These are phyloP conservation scores for Cajanus cajan DNA, from an alignment of 306 rosid genomes.

Conservation along the genomic window DNA sequence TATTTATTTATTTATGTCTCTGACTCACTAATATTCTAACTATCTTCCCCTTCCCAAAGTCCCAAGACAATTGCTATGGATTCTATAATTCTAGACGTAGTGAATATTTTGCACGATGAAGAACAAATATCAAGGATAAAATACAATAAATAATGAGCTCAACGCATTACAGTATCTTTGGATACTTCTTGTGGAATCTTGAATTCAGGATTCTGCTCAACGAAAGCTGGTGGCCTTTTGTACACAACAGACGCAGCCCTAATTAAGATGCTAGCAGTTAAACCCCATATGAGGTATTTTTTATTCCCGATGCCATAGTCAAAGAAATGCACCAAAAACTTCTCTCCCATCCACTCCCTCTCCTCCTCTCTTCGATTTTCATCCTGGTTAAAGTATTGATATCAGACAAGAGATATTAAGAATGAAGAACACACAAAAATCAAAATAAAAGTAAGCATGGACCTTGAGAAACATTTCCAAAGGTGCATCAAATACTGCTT, in stretches of 20 bases:
- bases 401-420: slow-evolving; percentile 2
- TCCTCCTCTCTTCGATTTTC: slow-evolving; percentile 74
- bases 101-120: slow-evolving; percentile 7
- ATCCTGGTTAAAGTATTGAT: slow-evolving; percentile 57
- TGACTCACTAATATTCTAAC: no score
- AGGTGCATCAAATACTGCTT: slow-evolving; percentile 86
- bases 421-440: background rate
- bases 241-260: slow-evolving; percentile 84
- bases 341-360: slow-evolving; percentile 91
- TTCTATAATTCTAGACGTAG: slow-evolving; percentile 3
- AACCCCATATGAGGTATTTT: slow-evolving; percentile 83
- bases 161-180: slow-evolving; percentile 49
- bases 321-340: slow-evolving; percentile 74
- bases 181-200: slow-evolving; percentile 53
- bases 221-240: slow-evolving; percentile 72
- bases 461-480: slow-evolving; percentile 97
- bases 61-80: background rate
- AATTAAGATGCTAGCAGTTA: slow-evolving; percentile 93
- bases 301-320: slow-evolving; percentile 58
- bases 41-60: no score
- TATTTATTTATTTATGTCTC: no score
- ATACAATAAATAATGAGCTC: slow-evolving; percentile 26
- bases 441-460: slow-evolving; percentile 2
- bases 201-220: slow-evolving; percentile 82
- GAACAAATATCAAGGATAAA: slow-evolving; percentile 7